Evolutionary conservation across 2,329 filamentous ascomycete genomes (phyloP).

Genomic region (Tolypocladium guangdongense): DNA sequence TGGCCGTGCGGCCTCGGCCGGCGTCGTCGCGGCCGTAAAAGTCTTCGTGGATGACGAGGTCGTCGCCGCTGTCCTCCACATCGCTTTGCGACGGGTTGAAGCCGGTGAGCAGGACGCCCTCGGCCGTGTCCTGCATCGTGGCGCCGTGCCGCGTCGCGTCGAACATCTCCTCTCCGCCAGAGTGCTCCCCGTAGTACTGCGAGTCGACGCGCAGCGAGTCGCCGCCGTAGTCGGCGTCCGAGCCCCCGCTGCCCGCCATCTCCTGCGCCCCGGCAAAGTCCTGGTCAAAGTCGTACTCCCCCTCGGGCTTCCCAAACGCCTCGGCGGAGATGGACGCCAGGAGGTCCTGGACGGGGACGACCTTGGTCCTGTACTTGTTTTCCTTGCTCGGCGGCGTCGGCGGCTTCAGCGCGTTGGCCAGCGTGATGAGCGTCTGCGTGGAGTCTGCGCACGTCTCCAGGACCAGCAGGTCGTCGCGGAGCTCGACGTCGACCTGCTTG

Average conservation of each 20-base stretch:
- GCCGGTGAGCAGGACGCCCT: slow-evolving; percentile 24
- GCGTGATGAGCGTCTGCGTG: slow-evolving; percentile 76
- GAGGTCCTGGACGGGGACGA: slow-evolving; percentile 79
- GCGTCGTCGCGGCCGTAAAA: slow-evolving; percentile 59
- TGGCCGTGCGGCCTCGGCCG: slow-evolving; percentile 51
- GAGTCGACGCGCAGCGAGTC: slow-evolving; percentile 30
- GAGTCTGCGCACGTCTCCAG: slow-evolving; percentile 95
- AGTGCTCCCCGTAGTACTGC: slow-evolving; percentile 35
- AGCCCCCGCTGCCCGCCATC: slow-evolving; percentile 29
- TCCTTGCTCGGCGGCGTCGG: slow-evolving; percentile 74
- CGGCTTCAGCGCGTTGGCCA: slow-evolving; percentile 71
- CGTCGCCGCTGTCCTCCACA: slow-evolving; percentile 36
- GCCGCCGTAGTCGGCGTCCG: slow-evolving; percentile 17
- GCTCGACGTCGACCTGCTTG: slow-evolving; percentile 65
- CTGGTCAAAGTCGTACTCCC: slow-evolving; percentile 51
- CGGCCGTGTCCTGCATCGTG: slow-evolving; percentile 23
- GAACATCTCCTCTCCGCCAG: slow-evolving; percentile 35
- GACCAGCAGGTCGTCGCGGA: slow-evolving; percentile 78
- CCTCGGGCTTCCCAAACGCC: slow-evolving; percentile 56
- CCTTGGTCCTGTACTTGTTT: slow-evolving; percentile 75
- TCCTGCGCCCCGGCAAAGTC: slow-evolving; percentile 48
- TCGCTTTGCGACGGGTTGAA: slow-evolving; percentile 16
- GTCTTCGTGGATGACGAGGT: slow-evolving; percentile 65
- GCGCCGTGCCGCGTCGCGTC: slow-evolving; percentile 28
- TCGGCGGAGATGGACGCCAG: slow-evolving; percentile 84